phyloP scores from a whole-genome alignment of 2,329 filamentous ascomycete species.

The Plenodomus tracheiphilus region DNA sequence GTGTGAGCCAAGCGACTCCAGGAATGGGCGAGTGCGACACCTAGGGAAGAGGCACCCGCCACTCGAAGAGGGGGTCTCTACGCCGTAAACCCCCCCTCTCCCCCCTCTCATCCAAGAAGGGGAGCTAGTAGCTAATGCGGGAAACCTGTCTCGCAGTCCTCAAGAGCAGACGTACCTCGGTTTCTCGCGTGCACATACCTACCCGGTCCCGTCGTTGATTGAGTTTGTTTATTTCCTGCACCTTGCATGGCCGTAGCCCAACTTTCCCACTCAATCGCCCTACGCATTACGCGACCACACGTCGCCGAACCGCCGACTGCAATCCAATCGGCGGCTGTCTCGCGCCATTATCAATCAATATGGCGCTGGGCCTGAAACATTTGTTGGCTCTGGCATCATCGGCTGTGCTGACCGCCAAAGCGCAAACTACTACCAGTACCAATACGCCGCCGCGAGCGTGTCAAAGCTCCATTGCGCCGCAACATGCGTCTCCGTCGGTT shows the following conservation, averaged over 20 bases:
- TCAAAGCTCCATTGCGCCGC: conserved; percentile 43
- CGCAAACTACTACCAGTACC: conserved; percentile 19
- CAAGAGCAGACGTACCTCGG: background rate
- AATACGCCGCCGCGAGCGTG: conserved; percentile 20
- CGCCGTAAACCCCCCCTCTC: conserved; percentile 8
- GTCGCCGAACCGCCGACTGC: background rate
- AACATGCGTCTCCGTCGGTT: conserved; percentile 47
- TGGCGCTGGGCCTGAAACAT: conserved; percentile 30
- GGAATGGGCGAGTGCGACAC: conserved; percentile 14
- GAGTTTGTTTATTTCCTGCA: background rate
- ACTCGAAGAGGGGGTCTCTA: conserved; percentile 16
- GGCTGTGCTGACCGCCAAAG: conserved; percentile 25
- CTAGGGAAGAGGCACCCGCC: conserved; percentile 11
- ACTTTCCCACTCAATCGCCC: background rate
- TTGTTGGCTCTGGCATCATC: conserved; percentile 27
- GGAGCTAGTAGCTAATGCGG: background rate
- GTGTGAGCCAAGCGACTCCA: conserved; percentile 18
- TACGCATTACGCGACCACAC: background rate
- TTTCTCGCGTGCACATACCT: background rate
- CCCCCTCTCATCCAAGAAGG: background rate
- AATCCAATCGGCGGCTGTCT: conserved; percentile 4
- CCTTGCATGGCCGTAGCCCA: background rate
- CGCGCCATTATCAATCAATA: conserved; percentile 19
- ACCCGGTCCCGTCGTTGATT: background rate
- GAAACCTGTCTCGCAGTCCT: background rate